These are phyloP conservation scores for Aphanomyces invadans DNA, from an alignment of 352 stramenopile genomes.

Conservation along the genomic window DNA sequence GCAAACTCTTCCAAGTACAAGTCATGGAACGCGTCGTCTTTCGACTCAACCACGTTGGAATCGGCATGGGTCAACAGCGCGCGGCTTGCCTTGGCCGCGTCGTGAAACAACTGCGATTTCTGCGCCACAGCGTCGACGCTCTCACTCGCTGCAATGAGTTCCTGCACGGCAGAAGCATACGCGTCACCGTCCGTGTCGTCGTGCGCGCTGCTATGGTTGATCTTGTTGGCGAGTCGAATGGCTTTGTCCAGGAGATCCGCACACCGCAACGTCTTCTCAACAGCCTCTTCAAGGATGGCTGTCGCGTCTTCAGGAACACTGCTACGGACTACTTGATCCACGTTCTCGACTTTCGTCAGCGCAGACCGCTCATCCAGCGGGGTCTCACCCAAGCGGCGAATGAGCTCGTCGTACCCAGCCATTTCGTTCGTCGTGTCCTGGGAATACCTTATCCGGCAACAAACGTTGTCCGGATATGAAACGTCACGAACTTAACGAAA, in stretches of 20 bases:
- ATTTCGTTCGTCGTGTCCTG: background rate
- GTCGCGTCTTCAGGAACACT: background rate
- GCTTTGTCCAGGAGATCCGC: conserved; percentile 70
- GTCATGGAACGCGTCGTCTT: conserved; percentile 51
- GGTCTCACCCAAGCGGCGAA: conserved; percentile 52
- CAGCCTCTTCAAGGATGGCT: conserved; percentile 33
- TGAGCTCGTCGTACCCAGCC: conserved; percentile 49
- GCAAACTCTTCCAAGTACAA: conserved; percentile 85
- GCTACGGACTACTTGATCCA: background rate
- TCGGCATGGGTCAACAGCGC: conserved; percentile 45
- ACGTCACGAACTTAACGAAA: background rate
- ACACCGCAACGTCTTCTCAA: conserved; percentile 53
- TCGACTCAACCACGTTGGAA: conserved; percentile 20
- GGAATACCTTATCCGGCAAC: background rate
- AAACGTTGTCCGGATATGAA: background rate
- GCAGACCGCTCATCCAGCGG: conserved; percentile 33
- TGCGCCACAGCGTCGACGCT: conserved; percentile 49
- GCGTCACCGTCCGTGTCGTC: conserved; percentile 37
- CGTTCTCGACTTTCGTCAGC: conserved; percentile 23
- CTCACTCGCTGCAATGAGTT: conserved; percentile 32
- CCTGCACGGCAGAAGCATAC: conserved; percentile 32
- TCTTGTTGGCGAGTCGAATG: conserved; percentile 38
- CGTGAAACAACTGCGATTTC: conserved; percentile 42
- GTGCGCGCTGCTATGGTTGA: conserved; percentile 41
- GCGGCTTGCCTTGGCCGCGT: conserved; percentile 48